These are phyloP conservation scores for Aristolochia contorta DNA, from an alignment of 164 flowering plant species.

Conservation along the genomic window DNA sequence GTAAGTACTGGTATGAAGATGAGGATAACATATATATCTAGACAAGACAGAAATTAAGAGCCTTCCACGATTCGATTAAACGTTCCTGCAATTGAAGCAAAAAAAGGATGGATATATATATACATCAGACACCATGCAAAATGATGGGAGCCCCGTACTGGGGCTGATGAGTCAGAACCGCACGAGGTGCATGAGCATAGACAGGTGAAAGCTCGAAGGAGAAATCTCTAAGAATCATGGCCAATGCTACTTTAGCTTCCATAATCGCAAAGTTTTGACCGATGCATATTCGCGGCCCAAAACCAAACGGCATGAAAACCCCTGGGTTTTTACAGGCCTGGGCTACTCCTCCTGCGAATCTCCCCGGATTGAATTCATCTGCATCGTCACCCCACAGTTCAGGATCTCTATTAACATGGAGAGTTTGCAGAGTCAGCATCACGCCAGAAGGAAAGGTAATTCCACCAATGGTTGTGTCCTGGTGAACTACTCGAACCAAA, in stretches of 20 bases:
- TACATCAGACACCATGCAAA: slow-evolving; percentile 1
- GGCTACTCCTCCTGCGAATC: slow-evolving; percentile 10
- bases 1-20: no score
- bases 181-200: slow-evolving; percentile 6
- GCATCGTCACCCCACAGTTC: slow-evolving; percentile 11
- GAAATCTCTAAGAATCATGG: slow-evolving; percentile 8
- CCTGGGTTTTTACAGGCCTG: slow-evolving; percentile 5
- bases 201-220: slow-evolving; percentile 6
- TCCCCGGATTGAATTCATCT: slow-evolving; percentile 7
- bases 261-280: slow-evolving; percentile 7
- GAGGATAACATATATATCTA: no score
- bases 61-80: no score
- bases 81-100: no score
- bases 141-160: slow-evolving; percentile 9
- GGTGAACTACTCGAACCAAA: not conserved
- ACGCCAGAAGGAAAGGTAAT: slow-evolving; percentile 6
- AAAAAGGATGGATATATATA: no score
- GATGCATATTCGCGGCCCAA: slow-evolving; percentile 8
- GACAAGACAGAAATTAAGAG: no score
- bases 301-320: slow-evolving; percentile 6
- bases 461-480: slow-evolving; percentile 1
- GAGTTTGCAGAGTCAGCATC: not conserved
- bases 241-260: slow-evolving; percentile 7
- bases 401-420: slow-evolving; percentile 3
- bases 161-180: slow-evolving; percentile 2